Evolutionary conservation across 306 rosid genomes (phyloP).

Genomic region (Glycine latifolia): DNA sequence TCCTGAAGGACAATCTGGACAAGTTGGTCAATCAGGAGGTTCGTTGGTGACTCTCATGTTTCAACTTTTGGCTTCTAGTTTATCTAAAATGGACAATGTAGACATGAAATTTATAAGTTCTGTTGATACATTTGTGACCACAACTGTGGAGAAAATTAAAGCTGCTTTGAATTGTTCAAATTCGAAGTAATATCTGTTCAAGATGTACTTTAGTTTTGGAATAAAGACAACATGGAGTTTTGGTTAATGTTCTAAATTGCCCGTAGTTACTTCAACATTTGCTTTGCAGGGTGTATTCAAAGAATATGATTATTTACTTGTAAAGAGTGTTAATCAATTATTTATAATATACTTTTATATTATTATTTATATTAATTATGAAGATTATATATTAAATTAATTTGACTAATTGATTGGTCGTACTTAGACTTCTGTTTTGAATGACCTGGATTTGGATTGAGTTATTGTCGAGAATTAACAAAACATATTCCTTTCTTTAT

Average conservation of each 20-base stretch:
- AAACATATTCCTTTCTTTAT: too few species aligned
- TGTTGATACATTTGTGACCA: slow-evolving; percentile 51
- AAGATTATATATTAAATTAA: too few species aligned
- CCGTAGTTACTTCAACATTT: too few species aligned
- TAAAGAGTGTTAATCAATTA: too few species aligned
- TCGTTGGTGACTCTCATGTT: slow-evolving; percentile 62
- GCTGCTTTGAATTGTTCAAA: slow-evolving; percentile 52
- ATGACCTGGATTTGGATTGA: too few species aligned
- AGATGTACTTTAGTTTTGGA: background rate
- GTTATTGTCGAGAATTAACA: too few species aligned
- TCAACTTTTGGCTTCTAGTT: slow-evolving; percentile 53
- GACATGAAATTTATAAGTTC: slow-evolving; percentile 48
- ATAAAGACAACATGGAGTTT: too few species aligned
- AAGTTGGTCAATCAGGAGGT: slow-evolving; percentile 42
- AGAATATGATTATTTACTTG: background rate
- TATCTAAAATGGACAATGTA: slow-evolving; percentile 6
- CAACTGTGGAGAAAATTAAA: slow-evolving; percentile 60
- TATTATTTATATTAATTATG: background rate
- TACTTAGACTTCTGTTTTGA: slow-evolving; percentile 23
- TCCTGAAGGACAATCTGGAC: background rate
- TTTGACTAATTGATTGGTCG: too few species aligned
- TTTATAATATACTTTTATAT: too few species aligned
- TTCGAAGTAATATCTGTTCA: slow-evolving; percentile 35
- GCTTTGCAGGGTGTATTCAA: too few species aligned
- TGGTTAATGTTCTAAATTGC: too few species aligned